Conservation (phyloP, 2,329 filamentous ascomycete species). For the Botryosphaeria dothidea region DNA sequence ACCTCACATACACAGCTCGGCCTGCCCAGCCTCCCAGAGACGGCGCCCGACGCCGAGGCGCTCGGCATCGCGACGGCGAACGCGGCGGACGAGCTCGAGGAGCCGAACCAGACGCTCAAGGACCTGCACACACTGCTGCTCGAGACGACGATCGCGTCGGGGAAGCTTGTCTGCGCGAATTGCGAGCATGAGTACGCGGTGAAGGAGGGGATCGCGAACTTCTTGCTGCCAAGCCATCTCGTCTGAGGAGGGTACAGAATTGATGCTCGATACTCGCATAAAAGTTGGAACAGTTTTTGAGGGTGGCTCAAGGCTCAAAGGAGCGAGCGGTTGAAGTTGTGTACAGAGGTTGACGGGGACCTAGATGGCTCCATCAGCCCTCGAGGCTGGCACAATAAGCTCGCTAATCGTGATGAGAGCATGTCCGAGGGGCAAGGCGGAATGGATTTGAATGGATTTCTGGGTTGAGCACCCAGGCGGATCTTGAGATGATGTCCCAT, state of each 20-base stretch:
- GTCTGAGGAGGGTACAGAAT: conserved; percentile 49
- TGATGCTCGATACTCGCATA: too few relatives aligned
- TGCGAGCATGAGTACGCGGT: conserved; percentile 94
- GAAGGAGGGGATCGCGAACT: conserved; percentile 96
- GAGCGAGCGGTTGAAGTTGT: too few relatives aligned
- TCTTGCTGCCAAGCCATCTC: conserved; percentile 88
- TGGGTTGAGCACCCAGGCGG: too few relatives aligned
- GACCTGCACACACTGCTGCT: conserved; percentile 81
- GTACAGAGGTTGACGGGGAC: too few relatives aligned
- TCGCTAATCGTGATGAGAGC: too few relatives aligned
- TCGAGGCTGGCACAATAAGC: too few relatives aligned
- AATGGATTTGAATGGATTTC: too few relatives aligned
- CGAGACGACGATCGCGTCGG: conserved; percentile 87
- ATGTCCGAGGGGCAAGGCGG: too few relatives aligned
- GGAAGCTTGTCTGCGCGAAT: conserved; percentile 84
- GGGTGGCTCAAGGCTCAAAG: too few relatives aligned
- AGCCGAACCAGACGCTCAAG: conserved; percentile 67
- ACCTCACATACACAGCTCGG: conserved; percentile 61
- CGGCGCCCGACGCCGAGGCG: conserved; percentile 27
- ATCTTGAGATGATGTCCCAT: too few relatives aligned
- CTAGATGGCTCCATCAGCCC: too few relatives aligned
- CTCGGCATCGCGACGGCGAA: conserved; percentile 23
- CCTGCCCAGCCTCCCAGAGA: conserved; percentile 68
- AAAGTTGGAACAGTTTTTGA: too few relatives aligned
- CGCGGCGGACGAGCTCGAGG: conserved; percentile 36